Base-by-base conservation (phyloP, 495 filamentous ascomycete species). In the Schizothecium vesticola region DNA sequence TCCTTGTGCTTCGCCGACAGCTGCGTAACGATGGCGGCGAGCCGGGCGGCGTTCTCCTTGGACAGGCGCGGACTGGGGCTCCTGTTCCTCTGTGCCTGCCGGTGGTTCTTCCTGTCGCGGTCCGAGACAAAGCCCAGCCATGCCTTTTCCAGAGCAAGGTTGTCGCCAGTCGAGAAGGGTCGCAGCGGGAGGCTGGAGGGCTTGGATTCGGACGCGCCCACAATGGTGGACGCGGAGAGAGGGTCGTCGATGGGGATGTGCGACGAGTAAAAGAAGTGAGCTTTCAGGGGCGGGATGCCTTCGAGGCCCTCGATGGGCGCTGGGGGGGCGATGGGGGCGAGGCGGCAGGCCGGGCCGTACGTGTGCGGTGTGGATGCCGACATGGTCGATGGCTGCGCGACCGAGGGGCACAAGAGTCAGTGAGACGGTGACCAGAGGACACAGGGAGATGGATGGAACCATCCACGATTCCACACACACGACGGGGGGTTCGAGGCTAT, bases 261-360 rank as follows among this genome's bases (percentile, higher is more conserved):
- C 16, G 92, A 93, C 29, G 86, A 82, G 78, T 94, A 95, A 75
- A 94, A 96, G 80, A 91, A 96, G 58, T 93, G 92, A 58, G 90
- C 84, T 26, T 83, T 83, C 31, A 91, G 72, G 9, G 80, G 78
- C 8, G 87, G 87, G 59, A 84, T 81, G 67, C 77, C 82, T 55
- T 83, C 77, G 62, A 79, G 74, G 58, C 72, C 72, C 21, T 75
- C 70, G n/a, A 75, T 33, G 24, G 74, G 64, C 56, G 69, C 64
- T 9, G 75, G 78, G 56, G 72, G 65, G 12, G 71, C 68, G 36
- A 80, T 69, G 5, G 82, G 80, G 16, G 77, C 75, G 19, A 84
- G 74, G 22, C 80, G 81, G 65, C 82, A 84, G 63, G 74, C 69
- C 0, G 76, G 67, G 36, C 76, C 77, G 62, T 75, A 78, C 56